Percentiles rank a stretch among this genome's conserved stretches.
These are phyloP conservation scores for Tricholomella constricta DNA, from an alignment of 768 basidiomycete species.

Conservation along the genomic window DNA sequence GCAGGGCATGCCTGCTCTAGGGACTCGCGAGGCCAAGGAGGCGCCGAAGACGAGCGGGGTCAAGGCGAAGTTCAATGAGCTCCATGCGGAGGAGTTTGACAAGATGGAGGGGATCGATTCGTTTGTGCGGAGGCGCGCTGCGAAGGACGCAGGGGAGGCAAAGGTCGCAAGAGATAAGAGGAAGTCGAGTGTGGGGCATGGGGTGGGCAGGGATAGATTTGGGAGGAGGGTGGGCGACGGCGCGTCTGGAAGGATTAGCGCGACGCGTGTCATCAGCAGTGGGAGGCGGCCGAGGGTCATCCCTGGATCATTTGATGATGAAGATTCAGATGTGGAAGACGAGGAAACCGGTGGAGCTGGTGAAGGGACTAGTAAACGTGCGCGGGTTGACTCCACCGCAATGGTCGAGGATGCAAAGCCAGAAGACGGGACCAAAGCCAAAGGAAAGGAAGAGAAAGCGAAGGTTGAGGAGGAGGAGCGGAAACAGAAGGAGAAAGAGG, in stretches of 20 bases:
- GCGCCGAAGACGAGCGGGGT: conserved; percentile 33
- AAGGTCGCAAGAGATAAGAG: conserved; percentile 41
- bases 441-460: conserved; percentile 37
- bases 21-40: conserved; percentile 30
- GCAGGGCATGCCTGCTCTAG: conserved; percentile 10
- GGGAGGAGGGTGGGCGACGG: conserved; percentile 24
- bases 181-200: conserved; percentile 51
- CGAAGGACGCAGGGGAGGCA: conserved; percentile 15
- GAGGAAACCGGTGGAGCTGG: conserved; percentile 26
- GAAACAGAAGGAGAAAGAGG: conserved; percentile 54
- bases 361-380: conserved; percentile 35
- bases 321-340: conserved; percentile 40
- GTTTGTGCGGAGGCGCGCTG: conserved; percentile 34
- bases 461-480: conserved; percentile 47
- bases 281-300: conserved; percentile 45
- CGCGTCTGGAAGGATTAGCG: conserved; percentile 30
- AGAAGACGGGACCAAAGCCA: conserved; percentile 31
- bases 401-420: conserved; percentile 9
- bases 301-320: conserved; percentile 62
- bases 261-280: conserved; percentile 49
- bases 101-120: conserved; percentile 79
- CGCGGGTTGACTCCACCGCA: not conserved
- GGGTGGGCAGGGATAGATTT: conserved; percentile 24
- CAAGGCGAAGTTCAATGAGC: conserved; percentile 52
- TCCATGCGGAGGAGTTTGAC: conserved; percentile 65